Evolutionary conservation across 352 stramenopile species (phyloP), one percentile per base, ranked within the genome.

Genomic region (Phytophthora constricta): DNA sequence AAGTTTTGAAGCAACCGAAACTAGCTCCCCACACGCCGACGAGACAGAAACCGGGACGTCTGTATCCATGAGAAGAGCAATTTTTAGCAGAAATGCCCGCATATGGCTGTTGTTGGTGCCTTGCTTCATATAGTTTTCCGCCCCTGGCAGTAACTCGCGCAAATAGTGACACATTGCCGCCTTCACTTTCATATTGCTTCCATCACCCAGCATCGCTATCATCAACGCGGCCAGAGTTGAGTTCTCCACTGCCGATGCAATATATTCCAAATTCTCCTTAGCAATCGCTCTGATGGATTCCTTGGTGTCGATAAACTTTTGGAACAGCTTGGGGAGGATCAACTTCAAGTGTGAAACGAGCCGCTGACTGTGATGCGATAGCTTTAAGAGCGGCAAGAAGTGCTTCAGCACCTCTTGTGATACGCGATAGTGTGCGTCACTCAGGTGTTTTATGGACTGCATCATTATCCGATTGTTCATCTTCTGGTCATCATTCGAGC

Each of bases 181-280:
- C 46, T 90, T 92, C 43, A 92, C 77, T 54, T 93, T 94, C 77
- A 93, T 86, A 61, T 93, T 93, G 45, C 69, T 86, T 11, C 87
- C 86, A 46, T 96, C 84, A 11, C 77, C 79, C 11, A 96, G 59
- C 49, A 90, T 74, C 27, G 85, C 75, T 27, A 92, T 76, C 19
- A 90, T 62, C 27, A 82, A 68, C 5, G 60, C 67, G 27, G 84
- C 65, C 33, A 95, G 51, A 4, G 71, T 70, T 1, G 78, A 64
- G 10, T 74, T 68, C 34, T 93, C 87, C 39, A 90, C 68, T n/a
- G 61, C 72, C 13, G 65, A 60, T 2, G 76, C 65, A 11, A 93
- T 65, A 26, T 79, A 87, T 11, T 92, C 75, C 46, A 96, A 59
- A 22, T 84, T 91, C 27, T 90, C 77, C 14, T 79, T 84, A 1